Base-by-base conservation (phyloP, 441 rosid species). In the Populus hybrid region DNA sequence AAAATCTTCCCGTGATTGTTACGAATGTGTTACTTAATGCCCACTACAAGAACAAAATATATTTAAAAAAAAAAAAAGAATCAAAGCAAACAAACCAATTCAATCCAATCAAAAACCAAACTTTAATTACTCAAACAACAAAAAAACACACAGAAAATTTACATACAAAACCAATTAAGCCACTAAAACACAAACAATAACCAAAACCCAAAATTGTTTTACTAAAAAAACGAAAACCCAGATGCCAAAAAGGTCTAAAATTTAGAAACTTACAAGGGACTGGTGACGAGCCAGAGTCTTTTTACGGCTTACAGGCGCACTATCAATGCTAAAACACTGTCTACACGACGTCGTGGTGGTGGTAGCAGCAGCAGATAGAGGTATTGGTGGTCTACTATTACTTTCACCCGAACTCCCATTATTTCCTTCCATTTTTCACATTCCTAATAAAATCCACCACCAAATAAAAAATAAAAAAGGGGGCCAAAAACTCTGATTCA, bases 231-330 rank as follows among this genome's bases (percentile, higher is more conserved):
- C 10, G 11, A 11, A 50, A 63, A 4, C 66, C 28, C 28, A 63
- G 66, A 23, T 63, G 66, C 66, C 66, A 23, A 21, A 21, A 63
- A 23, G 66, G 28, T 21, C 28, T 3, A 21, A 63, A 21, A 21
- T 21, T 9, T 23, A 24, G 18, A 3, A 24, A 77, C 93, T 92
- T 82, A 90, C 94, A 67, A 94, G 89, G 70, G 98, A 91, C 40
- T 86, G 85, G 82, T 91, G 98, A 16, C 94, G 93, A 84, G 89
- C 86, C n/a, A 91, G 87, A 10, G 95, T 84, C 82, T 79, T 87
- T 82, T 84, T 90, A 81, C 81, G 74, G 11, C 91, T 89, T 26
- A 72, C 79, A 66, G 84, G 79, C 38, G 40, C 79, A 2, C 70
- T 57, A 24, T 73, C 93, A 35, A 73, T 76, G 73, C 70, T 84